Conservation (phyloP, 108 stramenopile genomes). For the Seminavis robusta region DNA sequence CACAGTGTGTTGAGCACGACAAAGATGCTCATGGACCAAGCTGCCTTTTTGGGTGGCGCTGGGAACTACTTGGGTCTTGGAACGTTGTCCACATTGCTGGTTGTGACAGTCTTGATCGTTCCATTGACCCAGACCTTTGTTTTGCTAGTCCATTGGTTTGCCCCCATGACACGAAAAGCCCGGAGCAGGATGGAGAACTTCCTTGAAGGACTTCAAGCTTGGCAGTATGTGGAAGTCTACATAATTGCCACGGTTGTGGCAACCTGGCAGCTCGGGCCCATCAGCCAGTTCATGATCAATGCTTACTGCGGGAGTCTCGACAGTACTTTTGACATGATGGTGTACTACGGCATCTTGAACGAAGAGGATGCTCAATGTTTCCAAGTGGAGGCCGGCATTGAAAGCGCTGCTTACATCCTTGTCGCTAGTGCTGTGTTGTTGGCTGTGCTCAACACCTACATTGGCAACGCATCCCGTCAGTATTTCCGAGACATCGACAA, state of each 20-base stretch:
- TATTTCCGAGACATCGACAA: constrained; percentile 21
- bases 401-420: constrained; percentile 59
- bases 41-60: constrained; percentile 42
- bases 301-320: constrained; percentile 56
- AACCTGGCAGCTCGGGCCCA: constrained; percentile 71
- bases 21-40: constrained; percentile 68
- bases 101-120: constrained; percentile 63
- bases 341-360: constrained; percentile 59
- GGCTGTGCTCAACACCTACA: constrained; percentile 36
- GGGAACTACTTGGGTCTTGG: constrained; percentile 60
- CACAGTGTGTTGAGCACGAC: constrained; percentile 59
- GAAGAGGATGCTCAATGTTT: constrained; percentile 77
- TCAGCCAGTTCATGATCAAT: constrained; percentile 73
- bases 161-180: constrained; percentile 26
- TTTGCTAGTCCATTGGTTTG: constrained; percentile 58
- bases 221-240: constrained; percentile 86
- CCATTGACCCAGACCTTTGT: constrained; percentile 53
- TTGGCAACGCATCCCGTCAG: constrained; percentile 39
- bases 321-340: constrained; percentile 44
- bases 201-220: constrained; percentile 63
- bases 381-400: constrained; percentile 52
- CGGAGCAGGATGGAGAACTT: constrained; percentile 24
- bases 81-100: constrained; percentile 49
- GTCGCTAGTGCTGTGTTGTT: constrained; percentile 42
- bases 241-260: constrained; percentile 64